Evolutionary conservation across 2,329 filamentous ascomycete species (phyloP).

Genomic region (Aciculosporium take): DNA sequence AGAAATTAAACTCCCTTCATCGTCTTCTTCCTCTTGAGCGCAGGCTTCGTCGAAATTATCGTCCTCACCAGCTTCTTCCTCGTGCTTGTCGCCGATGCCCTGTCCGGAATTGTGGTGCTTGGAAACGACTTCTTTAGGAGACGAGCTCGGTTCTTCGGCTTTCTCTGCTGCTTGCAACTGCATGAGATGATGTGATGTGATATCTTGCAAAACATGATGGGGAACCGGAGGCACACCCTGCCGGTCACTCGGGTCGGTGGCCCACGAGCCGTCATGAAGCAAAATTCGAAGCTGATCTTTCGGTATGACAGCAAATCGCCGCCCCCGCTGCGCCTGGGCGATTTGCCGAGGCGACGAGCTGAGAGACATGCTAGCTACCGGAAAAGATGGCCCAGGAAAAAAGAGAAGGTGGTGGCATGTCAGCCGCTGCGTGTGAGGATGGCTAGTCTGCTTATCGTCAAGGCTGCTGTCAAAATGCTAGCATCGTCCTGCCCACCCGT

Average conservation of each 20-base stretch:
- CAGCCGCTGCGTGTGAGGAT: neutral
- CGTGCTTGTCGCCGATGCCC: neutral
- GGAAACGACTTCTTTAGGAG: neutral
- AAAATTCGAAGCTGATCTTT: conserved; percentile 25
- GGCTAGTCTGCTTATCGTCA: too few relatives aligned
- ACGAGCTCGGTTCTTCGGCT: neutral
- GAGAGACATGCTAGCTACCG: conserved; percentile 13
- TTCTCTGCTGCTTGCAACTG: conserved; percentile 2
- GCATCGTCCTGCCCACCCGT: too few relatives aligned
- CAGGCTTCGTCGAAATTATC: neutral
- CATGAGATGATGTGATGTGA: conserved; percentile 13
- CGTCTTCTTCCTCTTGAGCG: neutral
- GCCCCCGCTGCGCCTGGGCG: conserved; percentile 13
- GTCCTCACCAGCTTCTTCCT: neutral
- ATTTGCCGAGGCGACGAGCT: conserved; percentile 11
- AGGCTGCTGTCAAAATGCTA: too few relatives aligned
- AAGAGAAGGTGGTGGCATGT: neutral
- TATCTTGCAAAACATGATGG: conserved; percentile 18
- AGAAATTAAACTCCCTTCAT: neutral
- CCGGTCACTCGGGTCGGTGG: conserved; percentile 12
- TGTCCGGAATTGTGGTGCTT: neutral
- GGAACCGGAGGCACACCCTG: conserved; percentile 21
- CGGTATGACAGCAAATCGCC: conserved; percentile 20
- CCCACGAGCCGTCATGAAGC: conserved; percentile 23
- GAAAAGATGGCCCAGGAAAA: neutral